Percentiles rank a stretch among this genome's conserved stretches.
These are phyloP conservation scores for Tilletia horrida DNA, from an alignment of 1,284 basidiomycete genomes.

Conservation along the genomic window DNA sequence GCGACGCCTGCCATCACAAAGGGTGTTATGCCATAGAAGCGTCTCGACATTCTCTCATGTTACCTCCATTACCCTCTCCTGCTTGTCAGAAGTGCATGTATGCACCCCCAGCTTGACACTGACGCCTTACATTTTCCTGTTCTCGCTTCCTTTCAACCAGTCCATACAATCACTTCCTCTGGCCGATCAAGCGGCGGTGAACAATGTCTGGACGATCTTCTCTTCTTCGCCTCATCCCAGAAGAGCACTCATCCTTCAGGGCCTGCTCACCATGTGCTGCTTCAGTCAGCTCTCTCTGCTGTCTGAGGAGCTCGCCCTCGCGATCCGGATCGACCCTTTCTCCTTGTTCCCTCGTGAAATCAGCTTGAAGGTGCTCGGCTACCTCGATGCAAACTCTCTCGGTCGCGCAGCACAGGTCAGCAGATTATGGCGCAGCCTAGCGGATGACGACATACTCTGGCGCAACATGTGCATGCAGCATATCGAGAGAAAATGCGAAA, in stretches of 20 bases:
- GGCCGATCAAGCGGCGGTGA: constrained; percentile 82
- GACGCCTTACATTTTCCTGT: neutral
- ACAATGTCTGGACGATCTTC: constrained; percentile 92
- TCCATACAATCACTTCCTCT: constrained; percentile 87
- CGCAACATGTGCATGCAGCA: constrained; percentile 96
- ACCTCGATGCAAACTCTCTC: constrained; percentile 91
- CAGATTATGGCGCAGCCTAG: constrained; percentile 77
- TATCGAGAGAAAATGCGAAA: constrained; percentile 93
- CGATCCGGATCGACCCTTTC: constrained; percentile 89
- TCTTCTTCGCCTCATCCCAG: constrained; percentile 87
- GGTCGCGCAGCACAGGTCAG: constrained; percentile 94
- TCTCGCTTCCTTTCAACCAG: constrained; percentile 58
- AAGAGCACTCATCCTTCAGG: constrained; percentile 88
- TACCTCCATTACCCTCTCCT: neutral
- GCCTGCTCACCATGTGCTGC: constrained; percentile 99
- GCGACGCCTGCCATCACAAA: constrained; percentile 37
- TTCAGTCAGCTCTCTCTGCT: constrained; percentile 97
- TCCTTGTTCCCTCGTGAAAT: constrained; percentile 85
- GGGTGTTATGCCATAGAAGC: constrained; percentile 46
- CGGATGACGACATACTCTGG: constrained; percentile 96
- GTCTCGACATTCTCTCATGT: constrained; percentile 13
- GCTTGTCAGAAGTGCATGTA: neutral
- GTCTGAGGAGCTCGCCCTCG: constrained; percentile 80
- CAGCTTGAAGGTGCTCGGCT: constrained; percentile 79
- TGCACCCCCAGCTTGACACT: neutral